Conservation (phyloP, 73 alveolate species). For the Tetrahymena borealis region DNA sequence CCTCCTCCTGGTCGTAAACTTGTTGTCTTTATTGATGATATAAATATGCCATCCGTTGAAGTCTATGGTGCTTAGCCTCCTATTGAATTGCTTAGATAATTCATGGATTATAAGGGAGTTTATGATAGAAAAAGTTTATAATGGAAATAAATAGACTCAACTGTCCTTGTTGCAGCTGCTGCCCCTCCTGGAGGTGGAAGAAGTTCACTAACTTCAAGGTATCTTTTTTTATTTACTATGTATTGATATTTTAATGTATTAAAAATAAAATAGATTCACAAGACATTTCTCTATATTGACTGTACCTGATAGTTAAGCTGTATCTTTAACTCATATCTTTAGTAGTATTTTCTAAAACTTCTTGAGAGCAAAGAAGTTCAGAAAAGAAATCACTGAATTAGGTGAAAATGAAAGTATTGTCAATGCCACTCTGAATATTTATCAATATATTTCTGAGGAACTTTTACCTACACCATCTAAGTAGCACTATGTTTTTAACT, state of each 20-base stretch:
- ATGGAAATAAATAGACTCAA: conserved; percentile 78
- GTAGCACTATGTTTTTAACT: conserved; percentile 85
- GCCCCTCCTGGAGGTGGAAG: conserved; percentile 98
- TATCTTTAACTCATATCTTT: conserved; percentile 75
- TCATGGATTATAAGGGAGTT: conserved; percentile 85
- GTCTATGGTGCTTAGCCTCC: conserved; percentile 97
- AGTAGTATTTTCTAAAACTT: conserved; percentile 80
- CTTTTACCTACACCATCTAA: conserved; percentile 87
- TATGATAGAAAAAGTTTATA: conserved; percentile 83
- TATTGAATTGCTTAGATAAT: conserved; percentile 85
- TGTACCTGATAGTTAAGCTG: conserved; percentile 90
- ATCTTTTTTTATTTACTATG: neutral
- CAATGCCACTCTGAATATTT: conserved; percentile 37
- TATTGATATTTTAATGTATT: neutral
- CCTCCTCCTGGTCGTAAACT: conserved; percentile 68
- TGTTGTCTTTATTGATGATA: conserved; percentile 90
- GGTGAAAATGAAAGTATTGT: conserved; percentile 32
- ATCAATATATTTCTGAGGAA: conserved; percentile 17
- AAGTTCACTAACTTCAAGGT: conserved; percentile 73
- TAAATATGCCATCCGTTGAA: conserved; percentile 94
- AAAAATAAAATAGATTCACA: conserved; percentile 67
- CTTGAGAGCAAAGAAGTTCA: conserved; percentile 61
- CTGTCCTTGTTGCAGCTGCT: conserved; percentile 81
- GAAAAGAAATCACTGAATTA: conserved; percentile 46
- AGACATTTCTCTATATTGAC: conserved; percentile 80